Percentiles rank a stretch among this genome's conserved stretches.
These are phyloP conservation scores for Suillus bovinus DNA, from an alignment of 768 basidiomycete genomes.

Conservation along the genomic window DNA sequence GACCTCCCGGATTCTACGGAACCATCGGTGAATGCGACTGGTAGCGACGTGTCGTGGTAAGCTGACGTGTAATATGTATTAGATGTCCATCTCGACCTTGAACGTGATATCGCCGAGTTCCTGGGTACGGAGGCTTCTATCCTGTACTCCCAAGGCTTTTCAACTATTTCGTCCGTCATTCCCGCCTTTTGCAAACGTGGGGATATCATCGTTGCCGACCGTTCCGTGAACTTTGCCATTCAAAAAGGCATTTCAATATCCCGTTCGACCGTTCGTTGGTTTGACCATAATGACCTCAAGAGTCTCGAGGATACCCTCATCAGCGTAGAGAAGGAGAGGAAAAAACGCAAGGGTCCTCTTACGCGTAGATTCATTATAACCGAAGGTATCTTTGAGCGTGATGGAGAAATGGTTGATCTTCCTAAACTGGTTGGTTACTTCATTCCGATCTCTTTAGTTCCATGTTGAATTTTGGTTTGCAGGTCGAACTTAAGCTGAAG, in stretches of 20 bases:
- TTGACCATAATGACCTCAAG: conserved; percentile 92
- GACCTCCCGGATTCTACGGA: conserved; percentile 96
- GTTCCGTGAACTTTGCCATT: conserved; percentile 93
- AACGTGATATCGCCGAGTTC: conserved; percentile 88
- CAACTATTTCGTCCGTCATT: conserved; percentile 90
- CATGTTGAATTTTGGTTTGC: conserved; percentile 1
- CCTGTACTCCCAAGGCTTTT: conserved; percentile 92
- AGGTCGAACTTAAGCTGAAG: conserved; percentile 94
- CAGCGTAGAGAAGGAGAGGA: conserved; percentile 82
- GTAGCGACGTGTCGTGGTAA: not conserved
- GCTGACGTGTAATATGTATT: conserved; percentile 13
- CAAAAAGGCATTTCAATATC: conserved; percentile 96
- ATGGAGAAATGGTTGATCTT: conserved; percentile 89
- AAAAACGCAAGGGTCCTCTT: conserved; percentile 77
- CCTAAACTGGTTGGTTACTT: conserved; percentile 76
- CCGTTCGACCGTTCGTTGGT: conserved; percentile 91
- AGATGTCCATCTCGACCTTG: conserved; percentile 93
- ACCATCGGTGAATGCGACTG: conserved; percentile 69
- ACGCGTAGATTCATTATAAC: conserved; percentile 95
- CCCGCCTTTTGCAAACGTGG: conserved; percentile 98
- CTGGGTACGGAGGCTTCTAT: conserved; percentile 87
- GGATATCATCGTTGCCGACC: conserved; percentile 97
- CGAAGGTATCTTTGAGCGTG: conserved; percentile 95
- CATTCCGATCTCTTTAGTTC: not conserved
- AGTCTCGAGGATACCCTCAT: conserved; percentile 88